Base-by-base conservation (phyloP, 371 early-diverging fungal species). In the Mortierella sp. region DNA sequence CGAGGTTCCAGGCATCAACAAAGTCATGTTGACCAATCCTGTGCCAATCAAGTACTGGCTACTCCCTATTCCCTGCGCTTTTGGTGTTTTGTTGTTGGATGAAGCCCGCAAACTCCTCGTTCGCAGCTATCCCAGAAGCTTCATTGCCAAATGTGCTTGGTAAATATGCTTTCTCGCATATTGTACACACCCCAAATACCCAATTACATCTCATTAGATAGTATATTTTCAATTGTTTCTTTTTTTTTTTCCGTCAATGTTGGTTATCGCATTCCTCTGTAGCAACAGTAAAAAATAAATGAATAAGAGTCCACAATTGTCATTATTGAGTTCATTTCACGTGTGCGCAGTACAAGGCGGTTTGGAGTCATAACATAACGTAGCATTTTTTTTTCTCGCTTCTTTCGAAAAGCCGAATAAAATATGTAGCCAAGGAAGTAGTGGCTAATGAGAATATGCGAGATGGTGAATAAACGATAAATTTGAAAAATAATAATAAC, bases 1-100 rank as follows among this genome's bases (percentile, higher is more conserved):
- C 10, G 90, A 93, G 71, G 72, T 87, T 1, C 85, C 86, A 1
- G 88, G 87, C 13, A 87, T 91, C 60, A 89, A 94, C 47, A 50
- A 63, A 15, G 79, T 91, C 19, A 89, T 95, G 50, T 66, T 84
- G 19, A 94, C 94, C 1, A 78, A 85, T 11, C 85, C 87, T 6
- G 87, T 95, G 32, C 94, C 94, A 8, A 83, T 87, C 36, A 78
- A 88, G 83, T 92, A 86, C 75, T 95, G 93, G 92, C 88, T 92
- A 69, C 84, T 94, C 53, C 93, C 94, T 2, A 78, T 92, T 53
- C 92, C 89, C 1, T 89, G 89, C 83, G 90, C 90, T 2, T 43
- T 84, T 0, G 81, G 85, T 40, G 84, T 91, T 59, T 55, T 91
- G 38, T 11, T 85, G 15, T 83, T 87, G 65, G 93, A 91, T 68